These are phyloP conservation scores for Pyrenopolyporus hunteri DNA, from an alignment of 495 filamentous ascomycete species.

Conservation along the genomic window DNA sequence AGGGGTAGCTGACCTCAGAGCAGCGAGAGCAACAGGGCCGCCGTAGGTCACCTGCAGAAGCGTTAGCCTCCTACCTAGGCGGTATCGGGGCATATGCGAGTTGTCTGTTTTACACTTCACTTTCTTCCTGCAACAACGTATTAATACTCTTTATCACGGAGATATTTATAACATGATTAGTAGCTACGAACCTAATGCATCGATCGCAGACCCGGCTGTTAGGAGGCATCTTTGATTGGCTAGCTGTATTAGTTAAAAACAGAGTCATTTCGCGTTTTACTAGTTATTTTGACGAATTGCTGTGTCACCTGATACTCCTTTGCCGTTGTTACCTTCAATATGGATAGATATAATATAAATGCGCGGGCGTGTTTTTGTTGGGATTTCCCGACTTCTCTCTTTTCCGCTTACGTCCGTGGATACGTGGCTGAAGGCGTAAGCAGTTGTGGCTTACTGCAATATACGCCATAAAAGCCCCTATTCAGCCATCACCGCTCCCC, in stretches of 20 bases:
- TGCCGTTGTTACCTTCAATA: not conserved
- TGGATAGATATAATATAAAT: too few relatives aligned
- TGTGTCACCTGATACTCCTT: not conserved
- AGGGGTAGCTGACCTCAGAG: conserved; percentile 26
- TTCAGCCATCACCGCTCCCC: too few relatives aligned
- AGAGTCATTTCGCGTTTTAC: too few relatives aligned
- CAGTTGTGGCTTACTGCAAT: not conserved
- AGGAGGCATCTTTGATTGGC: not conserved
- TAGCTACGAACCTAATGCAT: conserved; percentile 29
- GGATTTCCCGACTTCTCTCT: not conserved
- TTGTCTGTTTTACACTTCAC: conserved; percentile 32
- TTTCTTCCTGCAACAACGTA: conserved; percentile 21
- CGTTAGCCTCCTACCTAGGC: not conserved
- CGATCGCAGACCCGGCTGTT: conserved; percentile 36
- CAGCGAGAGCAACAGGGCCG: conserved; percentile 35
- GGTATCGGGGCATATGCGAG: not conserved
- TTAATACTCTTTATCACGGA: not conserved
- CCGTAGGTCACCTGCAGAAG: conserved; percentile 24
- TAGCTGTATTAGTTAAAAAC: not conserved
- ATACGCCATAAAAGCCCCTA: too few relatives aligned
- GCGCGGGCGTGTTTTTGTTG: not conserved
- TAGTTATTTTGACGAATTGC: not conserved
- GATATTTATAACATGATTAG: too few relatives aligned
- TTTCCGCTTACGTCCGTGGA: not conserved
- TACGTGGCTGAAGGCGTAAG: not conserved